phyloP scores from a whole-genome alignment of 169 alveolate genomes.

The Plasmodium knowlesi region DNA sequence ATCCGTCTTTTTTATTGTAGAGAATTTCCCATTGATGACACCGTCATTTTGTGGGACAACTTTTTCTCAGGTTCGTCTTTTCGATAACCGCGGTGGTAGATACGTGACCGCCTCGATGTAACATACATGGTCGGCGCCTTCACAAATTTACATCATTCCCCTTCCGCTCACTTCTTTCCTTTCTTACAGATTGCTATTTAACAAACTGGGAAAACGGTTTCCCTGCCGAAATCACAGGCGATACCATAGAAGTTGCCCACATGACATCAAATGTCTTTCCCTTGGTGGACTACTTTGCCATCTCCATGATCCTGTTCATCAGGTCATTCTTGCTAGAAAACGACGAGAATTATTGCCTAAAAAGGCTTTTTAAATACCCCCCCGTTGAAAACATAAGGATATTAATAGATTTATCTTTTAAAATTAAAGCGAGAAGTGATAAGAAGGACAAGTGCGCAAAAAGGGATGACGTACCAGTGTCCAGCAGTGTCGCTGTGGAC shows the following conservation, averaged over 20 bases:
- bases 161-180: neutral
- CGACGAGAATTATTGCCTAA: constrained; percentile 56
- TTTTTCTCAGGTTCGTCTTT: constrained; percentile 67
- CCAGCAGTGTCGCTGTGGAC: neutral
- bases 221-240: constrained; percentile 19
- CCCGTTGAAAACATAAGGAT: constrained; percentile 67
- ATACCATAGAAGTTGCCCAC: constrained; percentile 46
- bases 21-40: constrained; percentile 83
- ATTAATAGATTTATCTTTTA: constrained; percentile 46
- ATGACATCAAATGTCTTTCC: constrained; percentile 29
- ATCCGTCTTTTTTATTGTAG: constrained; percentile 87
- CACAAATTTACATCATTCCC: neutral
- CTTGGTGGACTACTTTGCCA: constrained; percentile 44
- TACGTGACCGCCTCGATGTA: neutral
- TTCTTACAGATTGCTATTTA: constrained; percentile 30
- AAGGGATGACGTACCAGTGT: neutral
- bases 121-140: neutral
- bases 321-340: constrained; percentile 49
- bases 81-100: neutral
- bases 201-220: constrained; percentile 21
- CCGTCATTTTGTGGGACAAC: constrained; percentile 81
- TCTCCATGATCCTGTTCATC: constrained; percentile 53
- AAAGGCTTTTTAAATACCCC: constrained; percentile 60
- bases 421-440: constrained; percentile 23
- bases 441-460: constrained; percentile 33